Percentiles rank a stretch among this genome's conserved stretches.
Conservation (phyloP, 129 eudicot species). For the Helianthus tuberosus region DNA sequence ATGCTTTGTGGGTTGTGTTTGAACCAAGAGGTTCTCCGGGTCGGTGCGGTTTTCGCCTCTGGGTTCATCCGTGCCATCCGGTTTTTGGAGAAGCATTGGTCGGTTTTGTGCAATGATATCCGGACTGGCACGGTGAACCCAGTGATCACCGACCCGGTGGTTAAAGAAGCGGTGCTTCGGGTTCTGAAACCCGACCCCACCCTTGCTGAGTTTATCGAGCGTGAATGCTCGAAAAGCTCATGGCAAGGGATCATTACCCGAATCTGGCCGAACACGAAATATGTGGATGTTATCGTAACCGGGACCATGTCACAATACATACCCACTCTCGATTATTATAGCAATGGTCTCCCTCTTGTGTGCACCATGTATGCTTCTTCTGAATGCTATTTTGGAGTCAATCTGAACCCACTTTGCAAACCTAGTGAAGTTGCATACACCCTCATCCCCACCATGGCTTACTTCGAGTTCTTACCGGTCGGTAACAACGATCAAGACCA, state of each 20-base stretch:
- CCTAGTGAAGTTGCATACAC: constrained; percentile 84
- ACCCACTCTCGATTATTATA: constrained; percentile 70
- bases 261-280: constrained; percentile 84
- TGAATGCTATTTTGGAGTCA: constrained; percentile 80
- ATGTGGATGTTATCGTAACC: constrained; percentile 73
- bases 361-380: constrained; percentile 87
- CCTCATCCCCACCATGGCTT: constrained; percentile 79
- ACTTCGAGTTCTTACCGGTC: constrained; percentile 74
- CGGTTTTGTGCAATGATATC: constrained; percentile 51
- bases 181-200: constrained; percentile 55
- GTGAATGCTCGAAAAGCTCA: constrained; percentile 54
- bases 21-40: constrained; percentile 63
- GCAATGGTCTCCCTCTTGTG: constrained; percentile 82
- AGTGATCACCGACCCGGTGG: constrained; percentile 54
- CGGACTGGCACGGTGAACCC: constrained; percentile 63
- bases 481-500: constrained; percentile 41
- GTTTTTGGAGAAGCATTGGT: constrained; percentile 73
- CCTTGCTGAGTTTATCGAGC: constrained; percentile 61
- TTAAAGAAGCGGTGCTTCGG: constrained; percentile 51
- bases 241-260: constrained; percentile 83
- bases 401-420: constrained; percentile 77
- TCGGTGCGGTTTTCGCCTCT: constrained; percentile 82
- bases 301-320: constrained; percentile 92
- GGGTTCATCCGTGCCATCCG: constrained; percentile 83
- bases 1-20: constrained; percentile 77